Conservation (phyloP, 2,329 filamentous ascomycete genomes). For the Myriosclerotinia duriaeana region DNA sequence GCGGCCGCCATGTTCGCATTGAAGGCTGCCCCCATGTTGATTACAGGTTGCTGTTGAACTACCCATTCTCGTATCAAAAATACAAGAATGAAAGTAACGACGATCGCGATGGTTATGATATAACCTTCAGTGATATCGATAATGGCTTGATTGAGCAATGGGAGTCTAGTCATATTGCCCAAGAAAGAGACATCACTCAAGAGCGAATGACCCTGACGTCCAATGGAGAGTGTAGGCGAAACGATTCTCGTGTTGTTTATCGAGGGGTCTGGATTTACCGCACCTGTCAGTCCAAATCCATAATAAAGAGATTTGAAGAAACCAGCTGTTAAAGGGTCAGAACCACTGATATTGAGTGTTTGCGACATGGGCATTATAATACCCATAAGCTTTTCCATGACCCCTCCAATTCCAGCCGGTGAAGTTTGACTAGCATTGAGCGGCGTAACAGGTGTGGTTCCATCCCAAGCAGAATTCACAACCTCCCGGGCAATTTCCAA, state of each 20-base stretch:
- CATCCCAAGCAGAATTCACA: constrained; percentile 34
- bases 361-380: constrained; percentile 36
- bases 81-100: constrained; percentile 92
- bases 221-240: constrained; percentile 13
- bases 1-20: constrained; percentile 56
- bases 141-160: constrained; percentile 72
- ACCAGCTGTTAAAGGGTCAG: constrained; percentile 35
- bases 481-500: constrained; percentile 34
- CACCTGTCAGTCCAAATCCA: constrained; percentile 31
- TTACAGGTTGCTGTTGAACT: constrained; percentile 92
- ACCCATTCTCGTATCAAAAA: constrained; percentile 98
- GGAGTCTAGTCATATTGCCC: constrained; percentile 64
- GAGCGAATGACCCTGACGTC: constrained; percentile 45
- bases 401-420: constrained; percentile 42
- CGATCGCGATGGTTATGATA: constrained; percentile 86
- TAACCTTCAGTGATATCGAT: constrained; percentile 88
- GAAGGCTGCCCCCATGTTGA: constrained; percentile 69
- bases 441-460: constrained; percentile 38
- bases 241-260: constrained; percentile 25
- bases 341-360: constrained; percentile 33
- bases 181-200: constrained; percentile 59
- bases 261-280: constrained; percentile 21
- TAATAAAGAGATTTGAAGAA: constrained; percentile 37
- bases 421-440: constrained; percentile 41
- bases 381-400: constrained; percentile 43